Evolutionary conservation across 2,329 filamentous ascomycete species (phyloP).

Genomic region (Trichoderma gracile): DNA sequence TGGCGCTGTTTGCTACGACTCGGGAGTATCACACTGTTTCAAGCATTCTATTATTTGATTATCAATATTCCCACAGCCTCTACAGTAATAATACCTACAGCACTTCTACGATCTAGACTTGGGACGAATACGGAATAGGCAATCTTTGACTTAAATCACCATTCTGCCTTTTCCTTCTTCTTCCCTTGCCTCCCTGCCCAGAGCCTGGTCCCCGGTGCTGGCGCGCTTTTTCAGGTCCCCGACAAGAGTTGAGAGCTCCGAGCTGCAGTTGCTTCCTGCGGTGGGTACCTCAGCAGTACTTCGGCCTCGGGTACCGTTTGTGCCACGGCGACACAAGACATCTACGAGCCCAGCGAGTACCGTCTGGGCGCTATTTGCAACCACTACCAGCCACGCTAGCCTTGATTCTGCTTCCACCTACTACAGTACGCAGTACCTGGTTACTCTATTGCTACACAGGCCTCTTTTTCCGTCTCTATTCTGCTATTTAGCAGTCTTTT

Average conservation of each 20-base stretch:
- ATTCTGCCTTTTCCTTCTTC: neutral
- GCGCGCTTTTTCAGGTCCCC: neutral
- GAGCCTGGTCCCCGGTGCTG: neutral
- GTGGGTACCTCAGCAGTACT: neutral
- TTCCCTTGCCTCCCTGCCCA: neutral
- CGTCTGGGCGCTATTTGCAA: too few species aligned
- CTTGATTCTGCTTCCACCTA: constrained; percentile 13
- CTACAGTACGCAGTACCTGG: too few species aligned
- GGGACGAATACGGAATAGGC: neutral
- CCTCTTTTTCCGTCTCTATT: neutral
- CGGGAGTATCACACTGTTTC: neutral
- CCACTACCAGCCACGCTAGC: constrained; percentile 11
- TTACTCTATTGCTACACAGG: constrained; percentile 21
- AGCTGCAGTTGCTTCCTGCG: neutral
- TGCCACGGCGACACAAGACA: neutral
- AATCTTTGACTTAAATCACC: neutral
- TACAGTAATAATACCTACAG: too few species aligned
- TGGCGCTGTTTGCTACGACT: constrained; percentile 1
- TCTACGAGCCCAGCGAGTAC: neutral
- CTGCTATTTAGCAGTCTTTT: too few species aligned
- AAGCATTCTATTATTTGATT: neutral
- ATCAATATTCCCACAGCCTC: neutral
- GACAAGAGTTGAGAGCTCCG: neutral
- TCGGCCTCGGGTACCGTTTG: neutral
- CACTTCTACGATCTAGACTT: neutral